Conservation (phyloP, 805 yeast genomes). For the Phaffomyces opuntiae region DNA sequence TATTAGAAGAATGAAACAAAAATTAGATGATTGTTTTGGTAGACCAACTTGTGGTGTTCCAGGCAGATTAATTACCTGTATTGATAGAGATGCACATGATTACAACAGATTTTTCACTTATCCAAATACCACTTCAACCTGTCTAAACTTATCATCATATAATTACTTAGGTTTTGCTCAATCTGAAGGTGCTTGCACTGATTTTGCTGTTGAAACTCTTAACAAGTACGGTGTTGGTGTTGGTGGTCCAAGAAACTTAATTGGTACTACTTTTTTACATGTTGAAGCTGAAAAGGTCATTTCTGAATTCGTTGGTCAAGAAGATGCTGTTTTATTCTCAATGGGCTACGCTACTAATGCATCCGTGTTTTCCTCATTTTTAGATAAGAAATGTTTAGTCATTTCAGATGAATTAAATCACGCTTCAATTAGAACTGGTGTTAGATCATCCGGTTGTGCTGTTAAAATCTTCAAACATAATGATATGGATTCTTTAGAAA, state of each 20-base stretch:
- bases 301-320: conserved; percentile 87
- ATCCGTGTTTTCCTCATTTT: conserved; percentile 71
- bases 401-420: conserved; percentile 94
- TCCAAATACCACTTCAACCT: conserved; percentile 68
- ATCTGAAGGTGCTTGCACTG: conserved; percentile 87
- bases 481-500: conserved; percentile 76
- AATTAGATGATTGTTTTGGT: conserved; percentile 91
- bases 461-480: conserved; percentile 91
- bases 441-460: conserved; percentile 85
- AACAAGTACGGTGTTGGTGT: conserved; percentile 69
- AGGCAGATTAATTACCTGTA: conserved; percentile 80
- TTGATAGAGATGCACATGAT: conserved; percentile 67
- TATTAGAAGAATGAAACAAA: conserved; percentile 82
- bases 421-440: conserved; percentile 92
- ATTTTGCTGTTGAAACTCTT: conserved; percentile 56
- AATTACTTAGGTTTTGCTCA: conserved; percentile 97
- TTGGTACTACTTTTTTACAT: conserved; percentile 77
- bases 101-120: conserved; percentile 60
- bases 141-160: conserved; percentile 83
- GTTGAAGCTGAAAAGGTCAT: conserved; percentile 63
- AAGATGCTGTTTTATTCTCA: conserved; percentile 76
- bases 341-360: conserved; percentile 98
- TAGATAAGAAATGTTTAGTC: conserved; percentile 82
- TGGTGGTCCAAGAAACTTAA: conserved; percentile 67
- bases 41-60: conserved; percentile 98